Evolutionary conservation across 129 eudicot species (phyloP).

Genomic region (Tanacetum coccineum): DNA sequence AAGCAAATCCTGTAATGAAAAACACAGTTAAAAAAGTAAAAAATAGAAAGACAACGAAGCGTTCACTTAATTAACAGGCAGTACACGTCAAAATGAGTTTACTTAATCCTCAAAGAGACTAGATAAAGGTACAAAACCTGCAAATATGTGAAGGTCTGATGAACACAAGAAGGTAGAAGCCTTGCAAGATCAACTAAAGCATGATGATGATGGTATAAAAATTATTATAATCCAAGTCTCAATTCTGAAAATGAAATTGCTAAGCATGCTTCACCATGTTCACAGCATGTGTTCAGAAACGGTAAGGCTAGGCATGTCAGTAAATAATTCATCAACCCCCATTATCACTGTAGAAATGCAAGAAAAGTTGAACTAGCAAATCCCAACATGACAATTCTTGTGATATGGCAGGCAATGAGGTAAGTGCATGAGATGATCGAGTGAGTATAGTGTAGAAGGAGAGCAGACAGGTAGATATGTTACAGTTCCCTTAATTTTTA

Average conservation of each 20-base stretch:
- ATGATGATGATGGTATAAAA: constrained; percentile 49
- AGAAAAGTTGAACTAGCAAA: constrained; percentile 53
- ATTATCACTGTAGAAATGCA: constrained; percentile 53
- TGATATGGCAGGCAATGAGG: constrained; percentile 22
- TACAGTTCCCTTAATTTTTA: too few relatives aligned
- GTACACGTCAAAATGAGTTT: constrained; percentile 36
- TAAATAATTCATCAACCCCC: constrained; percentile 22
- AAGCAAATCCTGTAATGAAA: constrained; percentile 69
- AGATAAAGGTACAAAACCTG: constrained; percentile 76
- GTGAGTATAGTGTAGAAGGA: constrained; percentile 56
- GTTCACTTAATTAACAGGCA: constrained; percentile 10
- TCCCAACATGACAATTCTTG: constrained; percentile 71
- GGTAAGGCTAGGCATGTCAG: constrained; percentile 52
- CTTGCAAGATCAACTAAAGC: constrained; percentile 66
- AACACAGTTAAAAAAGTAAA: constrained; percentile 12
- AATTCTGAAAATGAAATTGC: constrained; percentile 52
- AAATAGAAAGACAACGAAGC: not conserved
- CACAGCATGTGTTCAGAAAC: constrained; percentile 72
- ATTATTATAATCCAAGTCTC: constrained; percentile 51
- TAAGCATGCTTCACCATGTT: constrained; percentile 82
- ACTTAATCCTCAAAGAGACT: constrained; percentile 35
- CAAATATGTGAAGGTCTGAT: constrained; percentile 68
- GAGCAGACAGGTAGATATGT: constrained; percentile 54
- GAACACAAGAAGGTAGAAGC: constrained; percentile 69
- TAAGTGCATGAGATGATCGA: constrained; percentile 43